Base-by-base conservation (phyloP, 208 protist genomes). In the Leishmania mexicana region DNA sequence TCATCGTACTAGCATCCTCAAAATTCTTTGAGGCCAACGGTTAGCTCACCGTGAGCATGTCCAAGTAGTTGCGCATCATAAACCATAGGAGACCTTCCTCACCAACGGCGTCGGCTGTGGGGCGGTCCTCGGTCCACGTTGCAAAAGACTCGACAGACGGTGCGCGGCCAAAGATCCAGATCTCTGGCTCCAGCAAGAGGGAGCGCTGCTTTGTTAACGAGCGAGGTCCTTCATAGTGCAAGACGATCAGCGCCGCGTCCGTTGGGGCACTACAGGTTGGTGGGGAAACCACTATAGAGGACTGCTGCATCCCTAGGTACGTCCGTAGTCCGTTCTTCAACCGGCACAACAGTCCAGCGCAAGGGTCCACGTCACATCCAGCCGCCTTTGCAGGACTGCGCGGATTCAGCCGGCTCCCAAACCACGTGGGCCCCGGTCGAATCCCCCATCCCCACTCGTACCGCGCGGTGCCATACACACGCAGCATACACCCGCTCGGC, bases 381-480 rank as follows among this genome's bases (percentile, higher is more conserved):
- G n/a, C 15, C 24, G 11, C 53, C 49, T 62, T 62, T 40, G 73
- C 73, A 38, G 31, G 31, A 3, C 21, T 35, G 15, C 94, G 1
- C 6, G 38, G 74, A 65, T 96, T 96, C 51, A 83, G 62, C 0
- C 76, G 71, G 57, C 89, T 89, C 35, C 93, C 93, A 80, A 95
- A 96, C 92, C 93, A 96, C 74, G 83, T 70, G 47, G 84, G 73
- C 21, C 88, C 86, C 0, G 95, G 91, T 15, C 95, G 92, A 28
- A 97, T 76, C 15, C 88, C 92, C 93, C 95, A 97, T 31, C 92
- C 91, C 93, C 93, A 97, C 73, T 96, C 90, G 80, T 96, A 97
- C 2, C 95, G 85, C 49, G 93, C 91, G 7, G 67, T 81, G 13
- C 93, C 93, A 84, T 94, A 96, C 42, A 95, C 89, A 54, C 95